These are phyloP conservation scores for Magnusiomyces paraingens DNA, from an alignment of 1,139 yeast species.

Conservation along the genomic window DNA sequence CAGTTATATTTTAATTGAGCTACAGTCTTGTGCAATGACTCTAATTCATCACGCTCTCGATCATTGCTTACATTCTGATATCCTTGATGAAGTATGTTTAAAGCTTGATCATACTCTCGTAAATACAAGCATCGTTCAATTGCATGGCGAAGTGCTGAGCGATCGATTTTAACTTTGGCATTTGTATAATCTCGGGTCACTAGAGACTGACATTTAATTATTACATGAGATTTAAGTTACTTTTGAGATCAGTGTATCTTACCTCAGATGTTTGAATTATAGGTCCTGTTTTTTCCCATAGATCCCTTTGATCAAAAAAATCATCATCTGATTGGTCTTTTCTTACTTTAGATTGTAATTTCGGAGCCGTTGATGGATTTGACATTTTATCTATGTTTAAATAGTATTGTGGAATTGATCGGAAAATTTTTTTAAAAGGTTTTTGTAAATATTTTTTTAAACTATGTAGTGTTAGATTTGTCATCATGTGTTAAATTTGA, in stretches of 20 bases:
- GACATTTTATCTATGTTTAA: neutral
- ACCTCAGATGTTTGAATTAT: constrained; percentile 23
- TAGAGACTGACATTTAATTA: constrained; percentile 18
- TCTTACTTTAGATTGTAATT: constrained; percentile 19
- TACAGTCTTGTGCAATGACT: constrained; percentile 1
- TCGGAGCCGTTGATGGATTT: neutral
- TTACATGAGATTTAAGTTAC: neutral
- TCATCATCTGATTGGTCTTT: constrained; percentile 33
- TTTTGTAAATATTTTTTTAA: neutral
- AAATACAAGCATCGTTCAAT: constrained; percentile 33
- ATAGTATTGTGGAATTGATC: neutral
- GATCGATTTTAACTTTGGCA: constrained; percentile 24
- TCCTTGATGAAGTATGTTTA: constrained; percentile 23
- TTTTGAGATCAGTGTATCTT: constrained; percentile 4
- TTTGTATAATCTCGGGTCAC: constrained; percentile 18
- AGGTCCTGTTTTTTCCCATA: constrained; percentile 28
- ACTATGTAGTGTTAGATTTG: too few species aligned
- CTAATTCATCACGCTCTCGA: constrained; percentile 17
- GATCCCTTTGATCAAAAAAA: constrained; percentile 24
- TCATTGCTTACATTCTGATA: constrained; percentile 5
- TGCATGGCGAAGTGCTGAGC: constrained; percentile 29
- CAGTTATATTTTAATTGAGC: neutral
- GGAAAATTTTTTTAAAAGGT: neutral
- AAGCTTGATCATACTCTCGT: constrained; percentile 26
- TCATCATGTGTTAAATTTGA: neutral